Evolutionary conservation across 148 eudicot species (phyloP).

Genomic region (Silene uniflora): DNA sequence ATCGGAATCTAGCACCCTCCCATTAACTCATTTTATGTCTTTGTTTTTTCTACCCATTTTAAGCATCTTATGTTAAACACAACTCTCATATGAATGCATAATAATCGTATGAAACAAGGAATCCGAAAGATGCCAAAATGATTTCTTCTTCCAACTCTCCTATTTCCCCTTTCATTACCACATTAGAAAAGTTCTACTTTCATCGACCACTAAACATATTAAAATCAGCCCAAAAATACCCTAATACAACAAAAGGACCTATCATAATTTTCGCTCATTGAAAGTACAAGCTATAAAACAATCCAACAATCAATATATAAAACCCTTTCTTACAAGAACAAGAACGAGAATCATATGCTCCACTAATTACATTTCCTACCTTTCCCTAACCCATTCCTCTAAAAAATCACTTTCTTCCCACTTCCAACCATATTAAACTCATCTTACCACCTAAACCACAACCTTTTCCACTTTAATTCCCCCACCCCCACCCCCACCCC

Average conservation of each 20-base stretch:
- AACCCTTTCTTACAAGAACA: not conserved
- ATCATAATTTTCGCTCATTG: not conserved
- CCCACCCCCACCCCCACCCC: no score
- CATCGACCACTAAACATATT: not conserved
- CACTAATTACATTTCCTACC: not conserved
- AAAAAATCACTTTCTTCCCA: not conserved
- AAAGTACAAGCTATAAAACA: not conserved
- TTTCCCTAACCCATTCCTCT: not conserved
- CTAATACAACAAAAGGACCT: not conserved
- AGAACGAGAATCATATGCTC: conserved; percentile 14
- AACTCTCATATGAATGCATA: conserved; percentile 7
- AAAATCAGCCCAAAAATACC: not conserved
- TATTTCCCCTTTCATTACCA: not conserved
- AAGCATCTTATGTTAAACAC: conserved; percentile 3
- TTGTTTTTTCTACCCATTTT: conserved; percentile 7
- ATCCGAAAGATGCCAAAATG: conserved; percentile 5
- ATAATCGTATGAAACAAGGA: conserved; percentile 24
- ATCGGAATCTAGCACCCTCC: conserved; percentile 49
- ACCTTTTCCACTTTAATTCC: not conserved
- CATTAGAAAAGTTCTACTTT: not conserved
- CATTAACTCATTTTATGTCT: conserved; percentile 5
- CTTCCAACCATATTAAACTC: not conserved
- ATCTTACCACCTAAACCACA: not conserved
- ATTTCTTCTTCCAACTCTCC: not conserved
- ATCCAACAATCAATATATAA: not conserved